Conservation (phyloP, 306 rosid species). For the Quillaja saponaria region DNA sequence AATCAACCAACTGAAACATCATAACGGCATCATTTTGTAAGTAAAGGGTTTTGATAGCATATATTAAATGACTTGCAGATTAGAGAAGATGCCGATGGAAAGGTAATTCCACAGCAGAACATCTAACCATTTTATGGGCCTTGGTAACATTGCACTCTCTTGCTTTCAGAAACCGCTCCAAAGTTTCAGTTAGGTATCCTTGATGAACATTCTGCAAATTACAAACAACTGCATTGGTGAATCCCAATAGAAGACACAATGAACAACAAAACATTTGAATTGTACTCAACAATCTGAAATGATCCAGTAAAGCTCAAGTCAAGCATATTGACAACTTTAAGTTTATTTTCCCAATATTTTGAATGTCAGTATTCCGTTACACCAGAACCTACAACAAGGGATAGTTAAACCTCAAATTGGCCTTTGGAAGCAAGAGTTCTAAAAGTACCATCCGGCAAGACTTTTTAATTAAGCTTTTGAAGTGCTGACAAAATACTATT, state of each 20-base stretch:
- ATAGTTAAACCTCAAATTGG: background rate
- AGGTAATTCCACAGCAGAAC: background rate
- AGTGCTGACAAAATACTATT: background rate
- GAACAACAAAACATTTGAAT: background rate
- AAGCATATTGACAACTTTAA: background rate
- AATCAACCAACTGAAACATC: conserved; percentile 70
- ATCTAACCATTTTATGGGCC: conserved; percentile 86
- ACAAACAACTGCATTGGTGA: conserved; percentile 16
- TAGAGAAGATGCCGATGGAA: conserved; percentile 27
- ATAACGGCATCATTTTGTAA: conserved; percentile 19
- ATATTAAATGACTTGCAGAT: background rate
- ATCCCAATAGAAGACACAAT: conserved; percentile 14
- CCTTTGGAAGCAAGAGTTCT: background rate
- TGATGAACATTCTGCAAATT: conserved; percentile 82
- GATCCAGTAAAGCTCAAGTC: conserved; percentile 6
- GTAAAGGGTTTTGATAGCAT: conserved; percentile 23
- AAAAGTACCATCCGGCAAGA: background rate
- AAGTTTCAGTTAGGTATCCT: conserved; percentile 63
- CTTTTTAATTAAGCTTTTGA: background rate
- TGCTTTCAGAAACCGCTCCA: conserved; percentile 85
- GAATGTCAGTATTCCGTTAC: background rate
- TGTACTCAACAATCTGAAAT: background rate
- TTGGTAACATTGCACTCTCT: conserved; percentile 78
- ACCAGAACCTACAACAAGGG: background rate
- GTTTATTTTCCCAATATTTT: background rate